Evolutionary conservation across 2,329 filamentous ascomycete genomes (phyloP).

Genomic region (Aspergillus pseudoterreus): DNA sequence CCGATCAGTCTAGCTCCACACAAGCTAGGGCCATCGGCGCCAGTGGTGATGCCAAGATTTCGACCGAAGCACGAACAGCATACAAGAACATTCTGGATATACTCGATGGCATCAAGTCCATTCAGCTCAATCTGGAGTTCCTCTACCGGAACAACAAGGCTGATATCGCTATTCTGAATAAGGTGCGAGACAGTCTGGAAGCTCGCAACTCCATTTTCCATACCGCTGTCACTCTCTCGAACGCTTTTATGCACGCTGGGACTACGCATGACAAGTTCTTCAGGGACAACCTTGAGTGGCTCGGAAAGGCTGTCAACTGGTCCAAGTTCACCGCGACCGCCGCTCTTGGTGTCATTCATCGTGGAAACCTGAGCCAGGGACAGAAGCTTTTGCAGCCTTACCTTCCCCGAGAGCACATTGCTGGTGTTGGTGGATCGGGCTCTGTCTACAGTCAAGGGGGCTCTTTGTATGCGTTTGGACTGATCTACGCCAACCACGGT

Average conservation of each 20-base stretch:
- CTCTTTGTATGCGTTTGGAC: conserved; percentile 87
- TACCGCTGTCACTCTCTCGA: conserved; percentile 93
- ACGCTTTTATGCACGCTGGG: conserved; percentile 98
- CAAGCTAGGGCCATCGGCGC: conserved; percentile 36
- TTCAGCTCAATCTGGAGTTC: conserved; percentile 93
- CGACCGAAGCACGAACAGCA: conserved; percentile 51
- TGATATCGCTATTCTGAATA: conserved; percentile 88
- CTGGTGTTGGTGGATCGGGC: conserved; percentile 67
- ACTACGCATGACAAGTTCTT: conserved; percentile 99
- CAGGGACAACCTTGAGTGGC: conserved; percentile 94
- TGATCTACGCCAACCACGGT: conserved; percentile 97
- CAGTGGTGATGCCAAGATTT: conserved; percentile 42
- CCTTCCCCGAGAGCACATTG: conserved; percentile 65
- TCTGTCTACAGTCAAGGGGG: conserved; percentile 96
- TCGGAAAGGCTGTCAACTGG: conserved; percentile 98
- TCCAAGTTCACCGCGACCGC: conserved; percentile 98
- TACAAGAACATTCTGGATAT: conserved; percentile 58
- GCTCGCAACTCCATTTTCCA: conserved; percentile 98
- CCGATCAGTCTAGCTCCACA: conserved; percentile 43
- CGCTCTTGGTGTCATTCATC: conserved; percentile 92
- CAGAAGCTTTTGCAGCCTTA: conserved; percentile 93
- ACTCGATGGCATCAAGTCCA: conserved; percentile 86
- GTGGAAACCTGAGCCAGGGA: conserved; percentile 89
- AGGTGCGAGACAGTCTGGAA: conserved; percentile 91
- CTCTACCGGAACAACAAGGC: conserved; percentile 93